A percentile compares a stretch with the other conserved stretches of the same genome.
Conservation (phyloP, 2,329 filamentous ascomycete genomes). For the Fusarium sulawesiense region DNA sequence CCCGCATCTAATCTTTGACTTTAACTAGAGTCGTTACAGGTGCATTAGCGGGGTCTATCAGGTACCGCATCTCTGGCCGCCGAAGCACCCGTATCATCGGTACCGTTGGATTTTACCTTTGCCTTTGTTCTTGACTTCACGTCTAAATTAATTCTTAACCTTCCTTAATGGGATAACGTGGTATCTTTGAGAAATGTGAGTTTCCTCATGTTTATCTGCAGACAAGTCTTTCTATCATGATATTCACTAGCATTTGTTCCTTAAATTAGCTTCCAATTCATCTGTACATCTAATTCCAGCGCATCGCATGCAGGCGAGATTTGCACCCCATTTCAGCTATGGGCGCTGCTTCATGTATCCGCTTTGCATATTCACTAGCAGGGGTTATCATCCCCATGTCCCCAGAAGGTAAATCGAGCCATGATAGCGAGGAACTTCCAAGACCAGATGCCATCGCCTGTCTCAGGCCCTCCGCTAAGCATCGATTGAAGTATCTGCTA, state of each 20-base stretch:
- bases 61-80: slow-evolving; percentile 20
- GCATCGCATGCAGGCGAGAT: slow-evolving; percentile 42
- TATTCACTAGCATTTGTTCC: slow-evolving; percentile 1
- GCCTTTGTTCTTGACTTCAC: not conserved
- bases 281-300: slow-evolving; percentile 38
- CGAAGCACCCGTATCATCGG: slow-evolving; percentile 8
- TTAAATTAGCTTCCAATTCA: slow-evolving; percentile 26
- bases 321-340: slow-evolving; percentile 39
- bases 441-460: not conserved
- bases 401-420: slow-evolving; percentile 20
- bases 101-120: not conserved
- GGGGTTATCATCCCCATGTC: slow-evolving; percentile 22
- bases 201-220: not conserved
- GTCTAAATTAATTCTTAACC: not conserved
- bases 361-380: slow-evolving; percentile 38
- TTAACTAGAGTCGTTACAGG: slow-evolving; percentile 19
- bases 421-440: slow-evolving; percentile 25
- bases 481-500: slow-evolving; percentile 32
- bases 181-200: not conserved
- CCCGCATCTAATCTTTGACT: slow-evolving; percentile 10
- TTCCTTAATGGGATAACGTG: not conserved
- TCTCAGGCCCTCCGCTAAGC: not conserved
- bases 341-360: slow-evolving; percentile 34
- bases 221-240: not conserved
- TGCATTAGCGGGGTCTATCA: slow-evolving; percentile 31